Conservation (phyloP, 2,329 filamentous ascomycete species). For the Aspergillus sp. region DNA sequence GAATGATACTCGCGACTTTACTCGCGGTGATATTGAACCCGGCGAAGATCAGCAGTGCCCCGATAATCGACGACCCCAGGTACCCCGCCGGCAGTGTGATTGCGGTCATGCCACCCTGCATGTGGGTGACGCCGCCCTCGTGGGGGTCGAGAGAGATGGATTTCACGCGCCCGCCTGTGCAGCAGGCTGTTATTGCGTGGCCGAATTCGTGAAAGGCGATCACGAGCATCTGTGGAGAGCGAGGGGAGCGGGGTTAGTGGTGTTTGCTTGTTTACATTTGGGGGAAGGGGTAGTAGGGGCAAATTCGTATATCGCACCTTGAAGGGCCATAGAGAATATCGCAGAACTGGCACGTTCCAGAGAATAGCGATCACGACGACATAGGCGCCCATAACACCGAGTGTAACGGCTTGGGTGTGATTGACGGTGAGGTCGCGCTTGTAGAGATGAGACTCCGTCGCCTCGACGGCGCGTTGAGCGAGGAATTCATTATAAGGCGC, state of each 20-base stretch:
- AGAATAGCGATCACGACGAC: conserved; percentile 72
- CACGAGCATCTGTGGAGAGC: conserved; percentile 66
- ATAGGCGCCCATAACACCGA: conserved; percentile 71
- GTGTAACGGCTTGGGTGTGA: conserved; percentile 68
- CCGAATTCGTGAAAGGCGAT: conserved; percentile 81
- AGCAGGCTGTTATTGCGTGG: conserved; percentile 70
- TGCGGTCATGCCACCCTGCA: conserved; percentile 69
- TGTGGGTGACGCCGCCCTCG: conserved; percentile 76
- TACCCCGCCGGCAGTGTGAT: conserved; percentile 77
- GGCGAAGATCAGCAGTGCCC: conserved; percentile 74
- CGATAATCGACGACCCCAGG: conserved; percentile 73
- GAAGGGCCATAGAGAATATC: conserved; percentile 75
- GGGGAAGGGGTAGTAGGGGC: neutral
- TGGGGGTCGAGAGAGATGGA: conserved; percentile 72
- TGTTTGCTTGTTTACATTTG: neutral
- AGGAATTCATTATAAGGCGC: conserved; percentile 28
- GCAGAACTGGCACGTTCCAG: conserved; percentile 78
- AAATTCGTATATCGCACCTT: conserved; percentile 54
- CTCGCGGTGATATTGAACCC: conserved; percentile 79
- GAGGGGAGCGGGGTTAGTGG: neutral
- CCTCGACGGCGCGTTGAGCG: conserved; percentile 21
- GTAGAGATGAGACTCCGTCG: conserved; percentile 35
- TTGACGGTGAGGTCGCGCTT: conserved; percentile 61
- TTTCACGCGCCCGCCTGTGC: conserved; percentile 72
- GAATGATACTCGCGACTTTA: conserved; percentile 72